Conservation (phyloP, 805 yeast species). For the Kodamaea hsintzibuensis region DNA sequence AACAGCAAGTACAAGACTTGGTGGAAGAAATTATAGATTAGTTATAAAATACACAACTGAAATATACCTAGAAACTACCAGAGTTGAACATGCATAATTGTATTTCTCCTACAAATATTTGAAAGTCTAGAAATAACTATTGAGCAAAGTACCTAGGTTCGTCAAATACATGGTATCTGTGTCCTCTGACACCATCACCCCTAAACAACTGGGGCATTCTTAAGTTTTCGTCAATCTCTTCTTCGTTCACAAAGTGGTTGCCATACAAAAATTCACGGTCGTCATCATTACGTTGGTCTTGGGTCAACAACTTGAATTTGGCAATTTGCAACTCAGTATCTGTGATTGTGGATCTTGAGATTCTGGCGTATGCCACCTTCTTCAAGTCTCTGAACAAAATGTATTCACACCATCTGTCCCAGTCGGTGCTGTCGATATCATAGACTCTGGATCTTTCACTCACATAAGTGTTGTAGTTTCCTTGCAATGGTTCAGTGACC, state of each 20-base stretch:
- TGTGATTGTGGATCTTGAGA: constrained; percentile 89
- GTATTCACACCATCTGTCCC: constrained; percentile 99
- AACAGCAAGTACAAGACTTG: constrained; percentile 5
- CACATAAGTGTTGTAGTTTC: constrained; percentile 91
- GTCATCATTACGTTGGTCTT: constrained; percentile 31
- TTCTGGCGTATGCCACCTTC: constrained; percentile 91
- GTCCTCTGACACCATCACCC: constrained; percentile 94
- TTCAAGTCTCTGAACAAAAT: constrained; percentile 82
- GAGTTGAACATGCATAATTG: background rate
- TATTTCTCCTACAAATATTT: background rate
- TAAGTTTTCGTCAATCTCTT: constrained; percentile 56
- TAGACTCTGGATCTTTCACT: constrained; percentile 82
- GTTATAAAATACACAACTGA: too few species aligned
- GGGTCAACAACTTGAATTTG: constrained; percentile 66
- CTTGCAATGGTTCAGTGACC: constrained; percentile 83
- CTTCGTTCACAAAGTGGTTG: constrained; percentile 56
- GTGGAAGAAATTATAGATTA: background rate
- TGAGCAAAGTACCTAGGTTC: constrained; percentile 80
- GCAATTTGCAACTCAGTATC: constrained; percentile 97
- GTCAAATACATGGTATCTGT: constrained; percentile 90
- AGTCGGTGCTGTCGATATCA: constrained; percentile 90
- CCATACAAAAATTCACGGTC: constrained; percentile 49
- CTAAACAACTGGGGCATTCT: constrained; percentile 77
- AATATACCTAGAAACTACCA: too few species aligned
- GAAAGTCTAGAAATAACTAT: background rate